A percentile compares a stretch with the other conserved stretches of the same genome.
Evolutionary conservation across 345 rosid genomes (phyloP).

Genomic region (Eucalyptus caleyi): DNA sequence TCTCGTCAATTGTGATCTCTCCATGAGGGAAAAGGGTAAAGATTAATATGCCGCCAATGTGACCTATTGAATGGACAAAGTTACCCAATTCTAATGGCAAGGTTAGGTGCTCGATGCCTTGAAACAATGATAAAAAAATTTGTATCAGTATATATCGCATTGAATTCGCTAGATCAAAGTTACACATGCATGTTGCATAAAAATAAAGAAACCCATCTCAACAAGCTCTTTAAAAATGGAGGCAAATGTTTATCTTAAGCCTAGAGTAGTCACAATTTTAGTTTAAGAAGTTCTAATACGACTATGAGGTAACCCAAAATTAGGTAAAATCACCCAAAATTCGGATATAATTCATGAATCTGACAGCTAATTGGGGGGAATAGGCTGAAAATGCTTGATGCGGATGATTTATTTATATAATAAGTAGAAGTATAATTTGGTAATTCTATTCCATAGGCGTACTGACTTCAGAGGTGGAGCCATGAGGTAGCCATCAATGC

Average conservation of each 20-base stretch:
- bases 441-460: not conserved
- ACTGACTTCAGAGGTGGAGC: not conserved
- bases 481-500: not conserved
- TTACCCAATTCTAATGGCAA: not conserved
- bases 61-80: not conserved
- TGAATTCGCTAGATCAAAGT: not conserved
- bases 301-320: not conserved
- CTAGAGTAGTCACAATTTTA: not conserved
- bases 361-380: not conserved
- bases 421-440: not conserved
- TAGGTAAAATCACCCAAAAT: not conserved
- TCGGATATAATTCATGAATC: not conserved
- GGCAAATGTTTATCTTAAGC: not conserved
- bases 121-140: not conserved
- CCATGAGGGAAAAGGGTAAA: not conserved
- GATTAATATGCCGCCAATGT: rapidly evolving
- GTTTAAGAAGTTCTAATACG: not conserved
- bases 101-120: not conserved
- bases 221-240: not conserved
- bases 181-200: not conserved
- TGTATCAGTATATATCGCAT: not conserved
- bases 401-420: not conserved
- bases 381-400: not conserved
- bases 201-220: not conserved
- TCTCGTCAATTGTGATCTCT: not conserved